Conservation (phyloP, 2,329 filamentous ascomycete species). For the Sarocladiaceae sp. region DNA sequence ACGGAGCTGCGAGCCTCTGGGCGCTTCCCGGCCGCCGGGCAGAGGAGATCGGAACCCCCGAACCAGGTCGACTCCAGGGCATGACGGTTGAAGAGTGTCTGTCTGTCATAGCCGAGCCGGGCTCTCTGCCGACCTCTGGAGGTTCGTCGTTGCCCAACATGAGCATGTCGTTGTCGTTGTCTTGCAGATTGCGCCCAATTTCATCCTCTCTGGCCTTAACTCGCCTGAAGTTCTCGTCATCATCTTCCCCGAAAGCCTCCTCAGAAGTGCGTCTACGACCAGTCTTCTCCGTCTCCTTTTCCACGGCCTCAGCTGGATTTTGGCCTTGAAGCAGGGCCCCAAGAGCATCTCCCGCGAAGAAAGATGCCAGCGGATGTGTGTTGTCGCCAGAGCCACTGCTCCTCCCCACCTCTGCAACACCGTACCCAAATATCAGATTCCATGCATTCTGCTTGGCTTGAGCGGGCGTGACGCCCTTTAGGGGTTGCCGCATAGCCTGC, state of each 20-base stretch:
- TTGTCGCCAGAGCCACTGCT: background rate
- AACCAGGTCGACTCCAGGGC: constrained; percentile 46
- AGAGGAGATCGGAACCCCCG: constrained; percentile 40
- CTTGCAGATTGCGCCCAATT: constrained; percentile 18
- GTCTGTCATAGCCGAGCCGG: constrained; percentile 59
- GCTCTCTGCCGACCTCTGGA: constrained; percentile 66
- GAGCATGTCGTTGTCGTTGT: constrained; percentile 21
- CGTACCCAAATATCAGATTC: constrained; percentile 24
- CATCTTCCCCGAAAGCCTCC: constrained; percentile 36
- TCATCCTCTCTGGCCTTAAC: constrained; percentile 27
- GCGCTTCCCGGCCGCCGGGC: constrained; percentile 33
- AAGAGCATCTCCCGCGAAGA: constrained; percentile 39
- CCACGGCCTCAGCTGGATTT: constrained; percentile 14
- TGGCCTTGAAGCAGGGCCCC: constrained; percentile 24
- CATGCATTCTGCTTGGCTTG: constrained; percentile 34
- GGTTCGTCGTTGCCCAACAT: constrained; percentile 33
- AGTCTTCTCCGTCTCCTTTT: constrained; percentile 12
- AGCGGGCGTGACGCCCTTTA: constrained; percentile 18
- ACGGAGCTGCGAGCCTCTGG: constrained; percentile 24
- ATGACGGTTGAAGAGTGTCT: constrained; percentile 48
- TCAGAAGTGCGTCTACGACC: constrained; percentile 35
- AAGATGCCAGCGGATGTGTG: constrained; percentile 35
- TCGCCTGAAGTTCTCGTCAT: constrained; percentile 24
- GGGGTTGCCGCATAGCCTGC: constrained; percentile 26
- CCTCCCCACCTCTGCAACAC: constrained; percentile 26